Base-by-base conservation (phyloP, 1,139 yeast genomes). In the Meyerozyma guilliermondii region DNA sequence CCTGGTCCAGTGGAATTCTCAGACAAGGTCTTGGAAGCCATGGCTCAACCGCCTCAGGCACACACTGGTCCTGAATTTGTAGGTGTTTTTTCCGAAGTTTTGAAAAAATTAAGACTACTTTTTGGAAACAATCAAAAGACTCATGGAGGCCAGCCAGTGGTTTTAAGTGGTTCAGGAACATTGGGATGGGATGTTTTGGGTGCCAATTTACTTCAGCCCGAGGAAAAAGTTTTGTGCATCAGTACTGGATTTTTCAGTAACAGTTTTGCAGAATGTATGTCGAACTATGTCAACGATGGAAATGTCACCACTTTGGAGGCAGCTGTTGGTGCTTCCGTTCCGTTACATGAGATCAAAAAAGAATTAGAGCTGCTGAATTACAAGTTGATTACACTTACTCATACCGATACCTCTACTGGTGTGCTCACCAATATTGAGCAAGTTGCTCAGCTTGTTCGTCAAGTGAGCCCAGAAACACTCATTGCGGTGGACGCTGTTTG, bases 401-500 rank as follows among this genome's bases (percentile, higher is more conserved):
- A 50, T 13, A 41, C 45, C 10, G 48, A 50, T 39, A 40, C 43
- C 24, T 41, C 48, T 3, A 44, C 50, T 13, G 53, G 50, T 8
- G 46, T 48, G 14, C 41, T 46, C 38, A 34, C 42, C 7, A 46
- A 50, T 20, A 35, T 50, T 7, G 29, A 42, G 33, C 42, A 41
- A 24, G 35, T 46, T 9, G 39, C 41, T 17, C 26, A 35, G 26
- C 20, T 42, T 7, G 46, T 48, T 7, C 40, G 41, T 7, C 24
- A 30, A 18, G 27, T 41, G 14, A 39, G 44, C 14, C 50, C 48
- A 4, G 20, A 45, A 5, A 44, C 46, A 5, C 29, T 44, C 11
- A 43, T 49, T 34, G 50, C 46, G 8, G 44, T 50, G 22, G 48
- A 50, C 38, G 49, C 47, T 10, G 41, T 41, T 9, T 43, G 46